A percentile compares a stretch with the other conserved stretches of the same genome.
phyloP scores from a whole-genome alignment of 2,329 filamentous ascomycete species.

The Exophiala alcalophila region DNA sequence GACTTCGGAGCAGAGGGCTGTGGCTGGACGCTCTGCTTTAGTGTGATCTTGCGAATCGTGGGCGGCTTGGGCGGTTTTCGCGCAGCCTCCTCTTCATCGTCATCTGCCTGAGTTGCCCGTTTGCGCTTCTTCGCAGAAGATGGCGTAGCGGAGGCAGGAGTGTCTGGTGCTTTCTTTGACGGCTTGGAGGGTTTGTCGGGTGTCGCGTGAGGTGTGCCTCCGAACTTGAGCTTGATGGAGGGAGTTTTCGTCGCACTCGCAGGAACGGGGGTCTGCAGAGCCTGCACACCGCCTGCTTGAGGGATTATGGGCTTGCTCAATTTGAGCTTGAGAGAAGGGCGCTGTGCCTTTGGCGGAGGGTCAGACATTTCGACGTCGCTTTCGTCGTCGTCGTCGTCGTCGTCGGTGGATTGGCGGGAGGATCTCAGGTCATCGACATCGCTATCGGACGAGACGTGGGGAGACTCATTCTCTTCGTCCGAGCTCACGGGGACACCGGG shows the following conservation, averaged over 20 bases:
- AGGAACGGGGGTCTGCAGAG: slow-evolving; percentile 22
- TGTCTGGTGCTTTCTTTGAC: slow-evolving; percentile 17
- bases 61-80: slow-evolving; percentile 15
- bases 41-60: slow-evolving; percentile 37
- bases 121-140: slow-evolving; percentile 34
- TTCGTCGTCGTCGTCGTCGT: not conserved
- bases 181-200: slow-evolving; percentile 27
- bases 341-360: slow-evolving; percentile 15
- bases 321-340: slow-evolving; percentile 33
- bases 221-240: slow-evolving; percentile 30
- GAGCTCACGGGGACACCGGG: slow-evolving; percentile 1
- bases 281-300: slow-evolving; percentile 17
- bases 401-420: not conserved
- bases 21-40: slow-evolving; percentile 30
- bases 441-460: not conserved
- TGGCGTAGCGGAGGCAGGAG: slow-evolving; percentile 16
- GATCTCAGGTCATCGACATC: not conserved
- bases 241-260: slow-evolving; percentile 23
- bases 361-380: slow-evolving; percentile 16
- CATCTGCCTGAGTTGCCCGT: slow-evolving; percentile 7
- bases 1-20: slow-evolving; percentile 13
- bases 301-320: slow-evolving; percentile 22
- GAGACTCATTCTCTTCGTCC: slow-evolving; percentile 20
- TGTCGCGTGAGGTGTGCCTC: slow-evolving; percentile 9
- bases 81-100: slow-evolving; percentile 14